A percentile compares a stretch with the other conserved stretches of the same genome.
Evolutionary conservation across 78 protist genomes (phyloP).

Genomic region (Guillardia theta): DNA sequence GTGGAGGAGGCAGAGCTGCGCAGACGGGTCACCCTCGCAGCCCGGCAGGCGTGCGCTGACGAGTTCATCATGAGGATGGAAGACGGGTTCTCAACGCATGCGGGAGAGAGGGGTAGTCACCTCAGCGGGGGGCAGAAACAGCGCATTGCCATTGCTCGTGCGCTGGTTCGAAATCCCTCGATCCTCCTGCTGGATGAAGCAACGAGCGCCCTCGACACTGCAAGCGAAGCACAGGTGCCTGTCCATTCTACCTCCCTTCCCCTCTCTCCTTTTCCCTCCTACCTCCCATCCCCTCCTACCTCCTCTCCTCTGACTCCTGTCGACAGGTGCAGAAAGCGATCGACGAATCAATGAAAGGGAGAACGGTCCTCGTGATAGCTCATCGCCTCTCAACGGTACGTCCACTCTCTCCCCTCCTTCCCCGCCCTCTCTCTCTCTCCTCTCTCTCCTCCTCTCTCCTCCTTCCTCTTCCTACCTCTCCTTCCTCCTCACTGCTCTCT

Average conservation of each 20-base stretch:
- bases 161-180: constrained; percentile 80
- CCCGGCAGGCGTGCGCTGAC: neutral
- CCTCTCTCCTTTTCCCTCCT: too few relatives aligned
- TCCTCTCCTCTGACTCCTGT: neutral
- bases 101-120: constrained; percentile 85
- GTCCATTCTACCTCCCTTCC: too few relatives aligned
- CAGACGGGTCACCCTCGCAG: neutral
- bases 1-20: too few relatives aligned
- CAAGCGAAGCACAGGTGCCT: constrained; percentile 76
- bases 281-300: too few relatives aligned
- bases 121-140: constrained; percentile 94
- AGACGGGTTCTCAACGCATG: constrained; percentile 75
- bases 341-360: constrained; percentile 61
- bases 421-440: too few relatives aligned
- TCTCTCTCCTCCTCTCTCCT: too few relatives aligned
- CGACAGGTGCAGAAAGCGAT: constrained; percentile 63
- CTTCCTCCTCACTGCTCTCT: too few relatives aligned
- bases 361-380: constrained; percentile 87
- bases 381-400: constrained; percentile 88
- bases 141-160: constrained; percentile 93
- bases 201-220: constrained; percentile 91
- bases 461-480: too few relatives aligned
- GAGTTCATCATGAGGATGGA: constrained; percentile 46
- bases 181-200: constrained; percentile 95
- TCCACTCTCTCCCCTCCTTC: too few relatives aligned